phyloP scores from a whole-genome alignment of 768 basidiomycete genomes.

The Termitomyces sp. region DNA sequence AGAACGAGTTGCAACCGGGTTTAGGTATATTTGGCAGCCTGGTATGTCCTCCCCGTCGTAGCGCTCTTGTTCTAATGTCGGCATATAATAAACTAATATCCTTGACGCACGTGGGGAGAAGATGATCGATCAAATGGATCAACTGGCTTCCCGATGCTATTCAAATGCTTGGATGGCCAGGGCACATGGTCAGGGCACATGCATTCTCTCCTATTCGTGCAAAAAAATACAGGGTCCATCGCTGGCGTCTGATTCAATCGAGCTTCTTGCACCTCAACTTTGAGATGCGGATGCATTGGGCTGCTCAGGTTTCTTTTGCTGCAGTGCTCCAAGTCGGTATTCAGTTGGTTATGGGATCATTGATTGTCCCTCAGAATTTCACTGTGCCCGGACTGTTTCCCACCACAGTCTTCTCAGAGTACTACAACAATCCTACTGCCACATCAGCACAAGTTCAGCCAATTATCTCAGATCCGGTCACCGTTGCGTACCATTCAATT shows the following conservation, averaged over 20 bases:
- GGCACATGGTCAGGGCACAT: too few species aligned
- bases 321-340: slow-evolving; percentile 4
- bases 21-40: background rate
- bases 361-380: slow-evolving; percentile 38
- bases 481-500: slow-evolving; percentile 29
- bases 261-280: background rate
- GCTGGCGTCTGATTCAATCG: background rate
- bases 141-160: too few species aligned
- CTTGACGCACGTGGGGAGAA: background rate
- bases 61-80: background rate
- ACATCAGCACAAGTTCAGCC: slow-evolving; percentile 73
- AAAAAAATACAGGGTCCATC: background rate
- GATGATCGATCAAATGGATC: background rate
- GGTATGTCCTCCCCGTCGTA: background rate
- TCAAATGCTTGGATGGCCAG: too few species aligned
- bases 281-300: background rate
- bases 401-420: slow-evolving; percentile 55
- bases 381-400: slow-evolving; percentile 62
- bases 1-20: background rate
- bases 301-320: background rate
- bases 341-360: slow-evolving; percentile 6
- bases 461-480: slow-evolving; percentile 68
- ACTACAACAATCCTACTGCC: slow-evolving; percentile 70
- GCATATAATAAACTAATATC: background rate
- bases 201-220: background rate